Evolutionary conservation across 768 basidiomycete species (phyloP).

Genomic region (Suillus decipiens): DNA sequence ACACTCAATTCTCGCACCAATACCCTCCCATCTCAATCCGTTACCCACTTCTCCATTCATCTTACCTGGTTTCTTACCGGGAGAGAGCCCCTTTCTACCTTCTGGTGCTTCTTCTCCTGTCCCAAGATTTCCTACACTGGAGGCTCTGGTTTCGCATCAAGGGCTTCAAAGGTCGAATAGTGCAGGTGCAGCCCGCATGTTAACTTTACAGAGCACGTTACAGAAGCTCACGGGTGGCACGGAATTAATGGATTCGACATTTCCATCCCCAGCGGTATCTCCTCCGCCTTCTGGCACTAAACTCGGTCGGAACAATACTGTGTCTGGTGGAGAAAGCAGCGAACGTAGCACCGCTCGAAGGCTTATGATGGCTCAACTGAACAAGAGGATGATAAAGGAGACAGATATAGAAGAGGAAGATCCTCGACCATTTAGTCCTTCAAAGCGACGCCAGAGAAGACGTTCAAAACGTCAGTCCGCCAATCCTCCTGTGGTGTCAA

Average conservation of each 20-base stretch:
- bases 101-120: constrained; percentile 68
- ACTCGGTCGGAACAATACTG: constrained; percentile 74
- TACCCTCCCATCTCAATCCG: constrained; percentile 54
- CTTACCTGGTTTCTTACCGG: constrained; percentile 51
- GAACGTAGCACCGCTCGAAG: constrained; percentile 66
- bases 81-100: constrained; percentile 59
- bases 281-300: constrained; percentile 47
- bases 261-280: constrained; percentile 52
- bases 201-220: constrained; percentile 69
- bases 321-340: constrained; percentile 66
- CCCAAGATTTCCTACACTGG: constrained; percentile 72
- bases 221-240: constrained; percentile 78
- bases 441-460: constrained; percentile 53
- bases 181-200: constrained; percentile 67
- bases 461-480: constrained; percentile 47
- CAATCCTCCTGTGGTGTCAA: constrained; percentile 40
- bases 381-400: constrained; percentile 54
- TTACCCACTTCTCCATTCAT: constrained; percentile 43
- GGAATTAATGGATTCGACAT: constrained; percentile 44
- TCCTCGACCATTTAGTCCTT: constrained; percentile 41
- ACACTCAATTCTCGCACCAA: constrained; percentile 47
- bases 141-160: constrained; percentile 60
- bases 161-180: constrained; percentile 90
- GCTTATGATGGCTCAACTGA: constrained; percentile 63
- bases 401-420: constrained; percentile 59